A percentile compares a stretch with the other conserved stretches of the same genome.
Evolutionary conservation across 768 basidiomycete genomes (phyloP).

Genomic region (Kwoniella botswanensis): DNA sequence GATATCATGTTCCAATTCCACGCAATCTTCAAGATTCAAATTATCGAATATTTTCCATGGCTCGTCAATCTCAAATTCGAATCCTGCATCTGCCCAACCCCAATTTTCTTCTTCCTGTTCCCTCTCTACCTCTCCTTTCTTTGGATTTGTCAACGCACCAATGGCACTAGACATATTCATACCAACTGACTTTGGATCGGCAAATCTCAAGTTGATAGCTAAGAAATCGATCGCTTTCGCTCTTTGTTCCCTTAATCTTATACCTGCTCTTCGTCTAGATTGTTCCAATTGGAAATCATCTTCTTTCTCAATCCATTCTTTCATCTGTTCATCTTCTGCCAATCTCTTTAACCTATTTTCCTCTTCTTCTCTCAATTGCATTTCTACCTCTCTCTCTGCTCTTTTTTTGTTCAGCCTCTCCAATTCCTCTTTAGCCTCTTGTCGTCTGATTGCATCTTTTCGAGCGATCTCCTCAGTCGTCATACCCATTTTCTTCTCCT

Average conservation of each 20-base stretch:
- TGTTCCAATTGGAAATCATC: slow-evolving; percentile 97
- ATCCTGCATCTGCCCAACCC: slow-evolving; percentile 78
- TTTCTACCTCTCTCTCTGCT: slow-evolving; percentile 90
- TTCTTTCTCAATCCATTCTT: slow-evolving; percentile 95
- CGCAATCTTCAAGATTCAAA: slow-evolving; percentile 81
- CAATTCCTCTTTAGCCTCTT: slow-evolving; percentile 93
- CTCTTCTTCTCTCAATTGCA: slow-evolving; percentile 86
- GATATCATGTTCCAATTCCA: slow-evolving; percentile 93
- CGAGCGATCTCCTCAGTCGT: slow-evolving; percentile 76
- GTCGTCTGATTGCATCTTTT: slow-evolving; percentile 76
- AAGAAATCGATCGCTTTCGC: slow-evolving; percentile 99
- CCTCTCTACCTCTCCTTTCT: slow-evolving; percentile 61
- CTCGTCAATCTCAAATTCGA: slow-evolving; percentile 98
- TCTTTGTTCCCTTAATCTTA: slow-evolving; percentile 91
- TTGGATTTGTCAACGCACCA: slow-evolving; percentile 39
- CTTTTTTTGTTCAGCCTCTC: slow-evolving; percentile 86
- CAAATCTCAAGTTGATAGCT: slow-evolving; percentile 92
- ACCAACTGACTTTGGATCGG: slow-evolving; percentile 61
- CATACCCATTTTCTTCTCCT: slow-evolving; percentile 87
- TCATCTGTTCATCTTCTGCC: slow-evolving; percentile 96
- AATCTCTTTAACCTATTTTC: slow-evolving; percentile 83
- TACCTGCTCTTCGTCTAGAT: slow-evolving; percentile 84
- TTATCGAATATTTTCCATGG: slow-evolving; percentile 99
- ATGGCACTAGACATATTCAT: slow-evolving; percentile 42
- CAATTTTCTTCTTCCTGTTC: slow-evolving; percentile 70